Evolutionary conservation across 2,329 filamentous ascomycete species (phyloP).

Genomic region (Penicillium sclerotigenum): DNA sequence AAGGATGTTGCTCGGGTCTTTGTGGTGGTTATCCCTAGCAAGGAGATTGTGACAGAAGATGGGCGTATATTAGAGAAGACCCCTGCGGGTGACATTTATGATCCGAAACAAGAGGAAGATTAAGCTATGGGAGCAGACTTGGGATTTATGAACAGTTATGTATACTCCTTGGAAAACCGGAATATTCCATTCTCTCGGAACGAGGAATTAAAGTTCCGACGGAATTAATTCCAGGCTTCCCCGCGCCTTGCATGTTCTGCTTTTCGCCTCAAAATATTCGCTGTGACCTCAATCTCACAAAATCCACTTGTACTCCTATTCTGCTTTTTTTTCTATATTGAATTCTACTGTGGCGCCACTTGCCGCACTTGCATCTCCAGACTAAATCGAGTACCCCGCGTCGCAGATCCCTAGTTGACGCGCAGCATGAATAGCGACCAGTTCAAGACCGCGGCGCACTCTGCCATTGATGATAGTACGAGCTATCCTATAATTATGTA

Average conservation of each 20-base stretch:
- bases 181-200: neutral
- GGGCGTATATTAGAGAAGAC: conserved; percentile 41
- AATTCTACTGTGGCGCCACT: neutral
- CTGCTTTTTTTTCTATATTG: neutral
- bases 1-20: conserved; percentile 39
- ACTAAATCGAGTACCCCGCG: neutral
- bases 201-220: neutral
- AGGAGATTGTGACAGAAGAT: conserved; percentile 40
- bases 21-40: conserved; percentile 42
- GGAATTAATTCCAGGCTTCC: conserved; percentile 4
- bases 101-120: conserved; percentile 20
- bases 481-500: conserved; percentile 14
- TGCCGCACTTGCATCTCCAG: neutral
- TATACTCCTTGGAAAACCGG: neutral
- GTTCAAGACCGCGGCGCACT: conserved; percentile 73
- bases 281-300: neutral
- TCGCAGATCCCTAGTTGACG: neutral
- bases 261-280: neutral
- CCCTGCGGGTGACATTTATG: conserved; percentile 18
- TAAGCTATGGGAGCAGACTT: neutral
- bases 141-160: neutral
- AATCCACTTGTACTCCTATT: neutral
- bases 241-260: neutral
- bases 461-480: conserved; percentile 79
- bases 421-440: conserved; percentile 69